Evolutionary conservation across 106 monocot species (phyloP).

Genomic region (Platanthera guangdongensis): DNA sequence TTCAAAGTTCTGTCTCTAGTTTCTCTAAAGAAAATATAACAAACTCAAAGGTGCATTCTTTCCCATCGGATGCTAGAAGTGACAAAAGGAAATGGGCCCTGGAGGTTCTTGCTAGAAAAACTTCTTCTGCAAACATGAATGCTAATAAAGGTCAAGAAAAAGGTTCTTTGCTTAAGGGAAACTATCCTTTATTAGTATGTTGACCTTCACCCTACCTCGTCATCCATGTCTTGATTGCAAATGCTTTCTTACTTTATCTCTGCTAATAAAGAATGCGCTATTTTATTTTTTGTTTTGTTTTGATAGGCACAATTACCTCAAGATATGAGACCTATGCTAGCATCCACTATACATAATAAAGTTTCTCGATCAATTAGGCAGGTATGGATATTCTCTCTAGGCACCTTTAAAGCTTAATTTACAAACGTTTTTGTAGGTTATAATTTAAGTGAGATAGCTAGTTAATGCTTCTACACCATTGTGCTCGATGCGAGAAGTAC

Average conservation of each 20-base stretch:
- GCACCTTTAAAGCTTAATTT: not conserved
- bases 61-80: constrained; percentile 25
- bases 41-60: constrained; percentile 15
- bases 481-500: not conserved
- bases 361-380: constrained; percentile 67
- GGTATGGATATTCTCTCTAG: constrained; percentile 28
- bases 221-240: not conserved
- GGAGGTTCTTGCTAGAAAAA: constrained; percentile 85
- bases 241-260: not conserved
- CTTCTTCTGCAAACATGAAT: constrained; percentile 24
- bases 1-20: constrained; percentile 9
- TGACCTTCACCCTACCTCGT: not conserved
- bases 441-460: not conserved
- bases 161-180: constrained; percentile 45
- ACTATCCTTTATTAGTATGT: constrained; percentile 81
- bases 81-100: constrained; percentile 96
- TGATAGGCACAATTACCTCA: constrained; percentile 66
- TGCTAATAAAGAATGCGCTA: not conserved
- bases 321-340: constrained; percentile 69
- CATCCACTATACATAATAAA: constrained; percentile 49
- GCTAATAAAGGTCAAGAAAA: constrained; percentile 27
- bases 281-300: constrained; percentile 9
- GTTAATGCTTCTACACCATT: not conserved
- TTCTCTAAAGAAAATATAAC: constrained; percentile 14
- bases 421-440: not conserved